Evolutionary conservation across 2,329 filamentous ascomycete species (phyloP).

Genomic region (Pseudogymnoascus sp.): DNA sequence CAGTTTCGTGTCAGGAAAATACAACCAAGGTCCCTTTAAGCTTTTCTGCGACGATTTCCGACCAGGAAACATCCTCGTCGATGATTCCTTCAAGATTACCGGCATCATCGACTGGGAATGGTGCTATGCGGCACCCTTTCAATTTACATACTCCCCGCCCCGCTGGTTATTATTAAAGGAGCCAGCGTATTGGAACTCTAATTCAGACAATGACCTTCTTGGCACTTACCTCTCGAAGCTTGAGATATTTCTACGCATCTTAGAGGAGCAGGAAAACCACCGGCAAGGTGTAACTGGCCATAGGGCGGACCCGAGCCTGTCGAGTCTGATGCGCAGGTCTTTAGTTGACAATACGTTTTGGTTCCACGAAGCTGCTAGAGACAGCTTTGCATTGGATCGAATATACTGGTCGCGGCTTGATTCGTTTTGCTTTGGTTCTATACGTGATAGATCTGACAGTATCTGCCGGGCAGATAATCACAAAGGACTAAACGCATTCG

Average conservation of each 20-base stretch:
- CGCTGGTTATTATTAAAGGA: conserved; percentile 15
- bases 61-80: conserved; percentile 15
- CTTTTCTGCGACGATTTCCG: conserved; percentile 17
- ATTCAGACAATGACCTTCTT: background rate
- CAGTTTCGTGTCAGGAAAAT: conserved; percentile 13
- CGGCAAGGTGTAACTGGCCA: background rate
- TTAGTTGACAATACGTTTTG: background rate
- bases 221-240: background rate
- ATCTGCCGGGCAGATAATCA: background rate
- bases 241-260: background rate
- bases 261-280: background rate
- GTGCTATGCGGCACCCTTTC: conserved; percentile 14
- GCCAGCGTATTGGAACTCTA: conserved; percentile 6
- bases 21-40: conserved; percentile 15
- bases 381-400: background rate
- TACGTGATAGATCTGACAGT: background rate
- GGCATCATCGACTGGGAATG: conserved; percentile 16
- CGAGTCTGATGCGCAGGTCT: background rate
- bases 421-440: background rate
- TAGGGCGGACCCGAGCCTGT: background rate
- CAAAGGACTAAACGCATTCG: background rate
- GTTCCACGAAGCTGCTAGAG: background rate
- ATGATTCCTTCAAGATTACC: conserved; percentile 13
- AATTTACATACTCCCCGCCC: conserved; percentile 15
- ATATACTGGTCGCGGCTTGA: background rate